Conservation (phyloP, 2,329 filamentous ascomycete genomes). For the Arachnomyces sp. region DNA sequence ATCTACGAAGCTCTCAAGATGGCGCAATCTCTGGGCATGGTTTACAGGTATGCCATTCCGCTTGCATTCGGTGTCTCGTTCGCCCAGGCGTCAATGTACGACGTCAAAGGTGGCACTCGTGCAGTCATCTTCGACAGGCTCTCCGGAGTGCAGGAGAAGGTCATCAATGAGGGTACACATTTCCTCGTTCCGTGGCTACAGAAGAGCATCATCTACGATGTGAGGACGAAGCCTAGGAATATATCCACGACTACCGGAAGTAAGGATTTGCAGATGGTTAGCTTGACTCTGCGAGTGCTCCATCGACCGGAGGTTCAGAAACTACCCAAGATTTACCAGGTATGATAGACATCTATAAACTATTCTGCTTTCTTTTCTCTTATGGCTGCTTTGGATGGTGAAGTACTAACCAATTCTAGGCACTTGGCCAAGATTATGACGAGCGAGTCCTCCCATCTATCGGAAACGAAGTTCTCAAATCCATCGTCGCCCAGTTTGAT, state of each 20-base stretch:
- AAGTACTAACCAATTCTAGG: conserved; percentile 46
- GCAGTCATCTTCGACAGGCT: conserved; percentile 97
- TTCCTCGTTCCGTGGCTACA: conserved; percentile 96
- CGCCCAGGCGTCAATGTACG: conserved; percentile 78
- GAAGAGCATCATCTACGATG: conserved; percentile 89
- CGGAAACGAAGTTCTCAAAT: conserved; percentile 98
- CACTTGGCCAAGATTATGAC: conserved; percentile 96
- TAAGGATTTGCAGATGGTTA: conserved; percentile 99
- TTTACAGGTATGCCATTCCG: conserved; percentile 56
- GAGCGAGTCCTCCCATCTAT: conserved; percentile 97
- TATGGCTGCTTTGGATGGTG: neutral
- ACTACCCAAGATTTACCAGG: conserved; percentile 97
- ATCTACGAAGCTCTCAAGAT: conserved; percentile 29
- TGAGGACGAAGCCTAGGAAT: conserved; percentile 93
- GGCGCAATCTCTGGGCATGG: conserved; percentile 36
- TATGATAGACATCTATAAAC: conserved; percentile 36
- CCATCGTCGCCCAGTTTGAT: conserved; percentile 98
- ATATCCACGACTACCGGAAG: conserved; percentile 95
- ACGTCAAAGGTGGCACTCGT: conserved; percentile 88
- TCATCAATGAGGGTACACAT: conserved; percentile 93
- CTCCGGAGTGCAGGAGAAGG: conserved; percentile 82
- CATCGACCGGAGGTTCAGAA: conserved; percentile 89
- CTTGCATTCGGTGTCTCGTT: conserved; percentile 60
- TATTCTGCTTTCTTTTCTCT: neutral
- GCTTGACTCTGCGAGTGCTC: conserved; percentile 89